Evolutionary conservation across 2,329 filamentous ascomycete genomes (phyloP).

Genomic region (Alternaria sp.): DNA sequence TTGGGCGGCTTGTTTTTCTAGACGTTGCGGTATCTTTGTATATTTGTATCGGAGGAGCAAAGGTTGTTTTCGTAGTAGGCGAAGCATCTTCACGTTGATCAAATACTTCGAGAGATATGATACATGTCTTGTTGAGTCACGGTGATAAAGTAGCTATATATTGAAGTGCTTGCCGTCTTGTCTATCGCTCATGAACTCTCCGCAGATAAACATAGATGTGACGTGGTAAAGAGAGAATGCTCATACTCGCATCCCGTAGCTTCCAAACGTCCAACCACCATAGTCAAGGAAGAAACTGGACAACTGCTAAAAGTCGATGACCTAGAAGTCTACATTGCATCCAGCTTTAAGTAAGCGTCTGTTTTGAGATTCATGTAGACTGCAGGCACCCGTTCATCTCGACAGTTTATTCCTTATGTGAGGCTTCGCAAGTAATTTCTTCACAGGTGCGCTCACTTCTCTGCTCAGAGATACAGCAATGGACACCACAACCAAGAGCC

Average conservation of each 20-base stretch:
- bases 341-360: not conserved
- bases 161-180: not conserved
- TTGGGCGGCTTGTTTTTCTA: not conserved
- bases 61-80: fast-evolving
- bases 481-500: too few relatives aligned
- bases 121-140: not conserved
- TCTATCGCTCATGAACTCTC: not conserved
- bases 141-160: not conserved
- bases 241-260: not conserved
- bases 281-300: not conserved
- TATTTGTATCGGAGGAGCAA: not conserved
- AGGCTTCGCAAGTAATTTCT: not conserved
- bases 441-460: too few relatives aligned
- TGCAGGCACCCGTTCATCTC: not conserved
- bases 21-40: not conserved
- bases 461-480: too few relatives aligned
- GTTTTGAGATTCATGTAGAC: not conserved
- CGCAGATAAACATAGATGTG: not conserved
- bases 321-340: not conserved
- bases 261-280: not conserved
- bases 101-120: not conserved
- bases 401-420: not conserved
- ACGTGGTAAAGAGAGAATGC: not conserved
- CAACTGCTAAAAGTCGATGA: not conserved
- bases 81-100: not conserved